Base-by-base conservation (phyloP, 176 grass and related monocot genomes). In the Oryza glumipatula region DNA sequence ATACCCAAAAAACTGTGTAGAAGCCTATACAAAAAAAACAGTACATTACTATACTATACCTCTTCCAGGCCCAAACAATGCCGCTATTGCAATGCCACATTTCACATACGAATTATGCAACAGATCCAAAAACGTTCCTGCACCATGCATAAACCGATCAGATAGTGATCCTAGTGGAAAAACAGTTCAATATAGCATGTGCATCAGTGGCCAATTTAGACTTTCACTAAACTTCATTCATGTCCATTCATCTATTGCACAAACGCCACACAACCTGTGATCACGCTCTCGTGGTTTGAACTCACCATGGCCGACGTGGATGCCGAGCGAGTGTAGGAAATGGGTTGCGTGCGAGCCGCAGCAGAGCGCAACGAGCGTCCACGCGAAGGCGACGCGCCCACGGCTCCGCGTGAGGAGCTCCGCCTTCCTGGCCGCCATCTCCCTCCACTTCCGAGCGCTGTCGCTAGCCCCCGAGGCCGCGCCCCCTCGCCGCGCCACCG, bases 291-390 rank as follows among this genome's bases (percentile, higher is more conserved):
- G 24, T 60, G 19, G 41, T 33, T 35, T 15, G 6, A 73, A 79
- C 87, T 92, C 86, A 98, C 96, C 93, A 73, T 95, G 93, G 77
- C 69, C 91, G 73, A 92, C 38, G 48, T 98, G 96, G 85, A 98
- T 95, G 52, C 96, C 96, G 8, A 98, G 0, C 21, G 91, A 95
- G 87, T 98, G 96, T 41, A 98, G 85, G 47, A 98, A 82, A 91
- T 95, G 93, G 1, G 96, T 81, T 5, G 89, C 89, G 70, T 98
- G 93, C 33, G 89, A 80, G 65, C 96, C 96, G 77, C 96, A 98
- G 91, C 96, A 98, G 73, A 98, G 91, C 30, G 96, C 96, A 33
- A 98, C 96, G 83, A 98, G 96, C 88, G 96, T 98, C 96, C 93
- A 98, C 3, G 96, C 96, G 79, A 98, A 94, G 7, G 77, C 87